phyloP scores from a whole-genome alignment of 2,329 filamentous ascomycete genomes.

The Elsinoe perseae region DNA sequence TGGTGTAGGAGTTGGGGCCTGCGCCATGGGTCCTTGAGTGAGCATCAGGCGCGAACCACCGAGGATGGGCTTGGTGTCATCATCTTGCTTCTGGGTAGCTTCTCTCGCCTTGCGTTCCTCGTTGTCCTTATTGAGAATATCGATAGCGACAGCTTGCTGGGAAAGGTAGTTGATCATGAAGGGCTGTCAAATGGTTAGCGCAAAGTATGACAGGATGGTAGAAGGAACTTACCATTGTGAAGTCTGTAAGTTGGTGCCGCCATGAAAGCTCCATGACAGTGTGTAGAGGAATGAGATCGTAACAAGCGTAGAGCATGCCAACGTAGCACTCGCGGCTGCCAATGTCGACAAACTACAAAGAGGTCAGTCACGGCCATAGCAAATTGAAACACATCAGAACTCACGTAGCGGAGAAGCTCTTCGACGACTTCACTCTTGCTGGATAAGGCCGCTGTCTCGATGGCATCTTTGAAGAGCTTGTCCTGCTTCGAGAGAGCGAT shows the following conservation, averaged over 20 bases:
- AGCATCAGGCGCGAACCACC: slow-evolving; percentile 87
- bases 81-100: slow-evolving; percentile 73
- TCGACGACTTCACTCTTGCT: slow-evolving; percentile 87
- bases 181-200: slow-evolving; percentile 41
- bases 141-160: slow-evolving; percentile 81
- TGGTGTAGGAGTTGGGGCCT: slow-evolving; percentile 55
- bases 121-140: slow-evolving; percentile 84
- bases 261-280: slow-evolving; percentile 93
- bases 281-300: slow-evolving; percentile 90
- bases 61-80: slow-evolving; percentile 89
- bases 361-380: slow-evolving; percentile 29
- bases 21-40: slow-evolving; percentile 68
- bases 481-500: slow-evolving; percentile 97
- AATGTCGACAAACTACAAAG: slow-evolving; percentile 85
- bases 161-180: slow-evolving; percentile 99
- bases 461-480: slow-evolving; percentile 98
- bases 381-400: slow-evolving; percentile 39
- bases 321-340: slow-evolving; percentile 98
- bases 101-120: slow-evolving; percentile 75
- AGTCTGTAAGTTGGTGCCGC: slow-evolving; percentile 89
- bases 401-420: slow-evolving; percentile 91
- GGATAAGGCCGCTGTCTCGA: slow-evolving; percentile 92
- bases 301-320: slow-evolving; percentile 98
- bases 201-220: neutral
- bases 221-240: slow-evolving; percentile 64